Conservation (phyloP, 148 eudicot genomes). For the Rhododendron kiyosumense region DNA sequence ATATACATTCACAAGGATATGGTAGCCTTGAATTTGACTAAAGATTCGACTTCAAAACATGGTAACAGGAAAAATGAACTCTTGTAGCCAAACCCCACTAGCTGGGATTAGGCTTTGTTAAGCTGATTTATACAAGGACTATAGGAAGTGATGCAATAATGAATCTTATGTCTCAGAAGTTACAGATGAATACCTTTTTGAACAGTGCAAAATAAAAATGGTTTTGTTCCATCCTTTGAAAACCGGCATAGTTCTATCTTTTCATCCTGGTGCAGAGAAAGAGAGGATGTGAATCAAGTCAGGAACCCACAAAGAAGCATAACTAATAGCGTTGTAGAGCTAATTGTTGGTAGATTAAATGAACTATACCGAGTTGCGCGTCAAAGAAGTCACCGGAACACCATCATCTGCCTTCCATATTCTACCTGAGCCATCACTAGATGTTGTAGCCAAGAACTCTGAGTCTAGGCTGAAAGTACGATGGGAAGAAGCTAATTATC, state of each 20-base stretch:
- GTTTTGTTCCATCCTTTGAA: constrained; percentile 96
- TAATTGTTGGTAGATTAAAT: background rate
- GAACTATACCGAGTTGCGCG: constrained; percentile 57
- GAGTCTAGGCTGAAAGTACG: constrained; percentile 74
- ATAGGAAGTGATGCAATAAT: background rate
- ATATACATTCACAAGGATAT: background rate
- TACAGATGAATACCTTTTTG: constrained; percentile 53
- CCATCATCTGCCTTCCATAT: constrained; percentile 94
- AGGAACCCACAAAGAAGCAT: constrained; percentile 13
- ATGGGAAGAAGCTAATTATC: background rate
- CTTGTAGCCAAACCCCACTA: background rate
- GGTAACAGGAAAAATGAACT: background rate
- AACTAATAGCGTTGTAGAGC: background rate
- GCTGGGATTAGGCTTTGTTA: background rate
- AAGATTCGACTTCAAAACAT: background rate
- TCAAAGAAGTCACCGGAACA: constrained; percentile 63
- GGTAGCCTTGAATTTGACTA: background rate
- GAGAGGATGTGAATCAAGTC: constrained; percentile 14
- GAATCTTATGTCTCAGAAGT: background rate
- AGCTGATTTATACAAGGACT: background rate
- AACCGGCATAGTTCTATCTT: constrained; percentile 84
- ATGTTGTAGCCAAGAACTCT: constrained; percentile 94
- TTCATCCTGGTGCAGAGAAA: constrained; percentile 58
- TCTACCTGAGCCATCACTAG: constrained; percentile 92
- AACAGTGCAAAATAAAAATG: constrained; percentile 81